Evolutionary conservation across 768 basidiomycete genomes (phyloP).

Genomic region (Thelephora ganbajun): DNA sequence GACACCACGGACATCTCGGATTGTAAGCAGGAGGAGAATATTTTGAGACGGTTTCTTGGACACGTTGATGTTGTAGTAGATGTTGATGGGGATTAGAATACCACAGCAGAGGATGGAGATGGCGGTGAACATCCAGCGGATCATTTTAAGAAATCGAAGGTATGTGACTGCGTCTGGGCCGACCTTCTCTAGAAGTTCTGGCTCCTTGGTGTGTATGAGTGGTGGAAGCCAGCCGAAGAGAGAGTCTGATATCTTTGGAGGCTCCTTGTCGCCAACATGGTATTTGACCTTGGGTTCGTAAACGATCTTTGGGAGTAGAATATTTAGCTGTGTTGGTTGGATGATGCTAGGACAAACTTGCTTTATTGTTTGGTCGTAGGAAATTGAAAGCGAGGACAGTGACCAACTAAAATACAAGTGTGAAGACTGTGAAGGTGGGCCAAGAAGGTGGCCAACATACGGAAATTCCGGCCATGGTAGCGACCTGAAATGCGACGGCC

Average conservation of each 20-base stretch:
- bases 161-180: conserved; percentile 91
- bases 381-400: conserved; percentile 71
- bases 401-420: conserved; percentile 27
- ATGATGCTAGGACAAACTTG: conserved; percentile 13
- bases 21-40: conserved; percentile 68
- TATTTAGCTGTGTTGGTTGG: not conserved
- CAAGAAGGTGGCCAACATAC: conserved; percentile 20
- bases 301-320: conserved; percentile 38
- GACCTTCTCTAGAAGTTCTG: conserved; percentile 76
- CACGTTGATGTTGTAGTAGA: conserved; percentile 66
- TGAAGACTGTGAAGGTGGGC: not conserved
- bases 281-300: conserved; percentile 95
- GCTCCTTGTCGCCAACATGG: conserved; percentile 61
- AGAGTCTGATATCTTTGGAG: conserved; percentile 70
- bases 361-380: conserved; percentile 84
- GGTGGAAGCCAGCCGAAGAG: conserved; percentile 87
- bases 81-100: conserved; percentile 77
- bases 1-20: conserved; percentile 63
- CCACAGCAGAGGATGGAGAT: conserved; percentile 53
- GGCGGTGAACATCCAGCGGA: conserved; percentile 55
- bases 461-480: conserved; percentile 58
- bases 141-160: conserved; percentile 81
- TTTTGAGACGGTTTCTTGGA: conserved; percentile 39
- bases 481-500: conserved; percentile 68
- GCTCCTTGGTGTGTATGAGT: conserved; percentile 69